A percentile compares a stretch with the other conserved stretches of the same genome.
phyloP scores from a whole-genome alignment of 1,284 basidiomycete species.

The Phylloporus sp. region DNA sequence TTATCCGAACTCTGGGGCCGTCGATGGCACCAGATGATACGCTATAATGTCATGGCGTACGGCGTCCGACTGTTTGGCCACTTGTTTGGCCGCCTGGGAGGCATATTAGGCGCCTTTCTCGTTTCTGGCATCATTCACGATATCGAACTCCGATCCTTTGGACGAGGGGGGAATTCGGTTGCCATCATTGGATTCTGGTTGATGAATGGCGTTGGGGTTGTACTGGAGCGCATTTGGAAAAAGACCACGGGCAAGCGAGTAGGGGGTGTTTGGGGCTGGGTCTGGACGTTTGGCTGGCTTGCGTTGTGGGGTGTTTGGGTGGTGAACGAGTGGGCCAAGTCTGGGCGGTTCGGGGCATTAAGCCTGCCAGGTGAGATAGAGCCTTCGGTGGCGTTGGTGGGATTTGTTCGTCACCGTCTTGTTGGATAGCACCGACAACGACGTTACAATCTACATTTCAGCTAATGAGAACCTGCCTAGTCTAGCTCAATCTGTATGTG shows the following conservation, averaged over 20 bases:
- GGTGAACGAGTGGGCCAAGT: slow-evolving; percentile 53
- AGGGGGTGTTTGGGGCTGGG: slow-evolving; percentile 47
- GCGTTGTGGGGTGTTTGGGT: slow-evolving; percentile 50
- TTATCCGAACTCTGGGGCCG: slow-evolving; percentile 47
- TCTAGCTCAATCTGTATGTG: no score
- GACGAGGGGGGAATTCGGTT: slow-evolving; percentile 47
- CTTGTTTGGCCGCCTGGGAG: slow-evolving; percentile 50
- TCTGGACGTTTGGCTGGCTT: slow-evolving; percentile 57
- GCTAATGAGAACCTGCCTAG: no score
- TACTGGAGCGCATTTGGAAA: slow-evolving; percentile 53
- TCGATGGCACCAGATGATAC: slow-evolving; percentile 52
- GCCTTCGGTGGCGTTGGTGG: no score
- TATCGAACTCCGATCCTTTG: slow-evolving; percentile 59
- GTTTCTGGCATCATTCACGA: slow-evolving; percentile 62
- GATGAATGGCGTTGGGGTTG: slow-evolving; percentile 53
- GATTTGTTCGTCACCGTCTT: no score
- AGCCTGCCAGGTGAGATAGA: no score
- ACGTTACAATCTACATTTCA: no score
- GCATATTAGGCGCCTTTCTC: slow-evolving; percentile 57
- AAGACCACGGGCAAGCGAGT: slow-evolving; percentile 45
- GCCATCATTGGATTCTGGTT: slow-evolving; percentile 33
- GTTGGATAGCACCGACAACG: no score
- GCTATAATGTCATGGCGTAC: slow-evolving; percentile 19
- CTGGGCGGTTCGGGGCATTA: slow-evolving; percentile 38
- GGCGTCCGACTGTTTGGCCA: slow-evolving; percentile 34